Base-by-base conservation (phyloP, 345 rosid species). In the Sonneratia caseolaris region DNA sequence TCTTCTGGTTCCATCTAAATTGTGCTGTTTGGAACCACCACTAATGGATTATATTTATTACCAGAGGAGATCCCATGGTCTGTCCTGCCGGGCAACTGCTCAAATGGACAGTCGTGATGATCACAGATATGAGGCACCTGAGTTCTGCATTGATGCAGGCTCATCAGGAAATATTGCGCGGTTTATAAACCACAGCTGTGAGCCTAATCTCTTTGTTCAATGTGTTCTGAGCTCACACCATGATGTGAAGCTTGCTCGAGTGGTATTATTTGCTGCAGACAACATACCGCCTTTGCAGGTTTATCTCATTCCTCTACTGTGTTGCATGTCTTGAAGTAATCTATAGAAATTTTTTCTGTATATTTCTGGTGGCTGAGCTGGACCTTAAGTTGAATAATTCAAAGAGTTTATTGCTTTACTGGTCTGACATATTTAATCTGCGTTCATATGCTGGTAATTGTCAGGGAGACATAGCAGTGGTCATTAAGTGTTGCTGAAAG, bases 211-310 rank as follows among this genome's bases (percentile, higher is more conserved):
- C 11, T 96, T 90, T 75, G 95, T 96, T 14, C 98, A 96, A 71
- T 87, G 97, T 69, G 88, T 95, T 68, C 70, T 92, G 79, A 88
- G 92, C 79, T 84, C 86, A 27, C 99, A 92, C 81, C 92, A 83
- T 3, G 97, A 91, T 74, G 64, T 91, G 19, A 89, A 82, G 74
- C 96, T 90, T 66, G 98, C 97, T 37, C 85, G 94, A 22, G 91
- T 96, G 68, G 86, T 92, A 81, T 86, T 92, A 14, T 89, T 92
- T 72, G 99, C 99, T 5, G 96, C 97, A 11, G 99, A 96, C 77
- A 92, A 91, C 82, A 92, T 96, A 70, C 90, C 98, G 12, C 94
- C 99, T 11, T 72, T 90, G 80, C 98, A 95, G 96, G 98, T 96
- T 27, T 75, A 21, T 62, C 27, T 51, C 2, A 10, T 15, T 14